Conservation (phyloP, 2,329 filamentous ascomycete species). For the Fusarium pininemorale region DNA sequence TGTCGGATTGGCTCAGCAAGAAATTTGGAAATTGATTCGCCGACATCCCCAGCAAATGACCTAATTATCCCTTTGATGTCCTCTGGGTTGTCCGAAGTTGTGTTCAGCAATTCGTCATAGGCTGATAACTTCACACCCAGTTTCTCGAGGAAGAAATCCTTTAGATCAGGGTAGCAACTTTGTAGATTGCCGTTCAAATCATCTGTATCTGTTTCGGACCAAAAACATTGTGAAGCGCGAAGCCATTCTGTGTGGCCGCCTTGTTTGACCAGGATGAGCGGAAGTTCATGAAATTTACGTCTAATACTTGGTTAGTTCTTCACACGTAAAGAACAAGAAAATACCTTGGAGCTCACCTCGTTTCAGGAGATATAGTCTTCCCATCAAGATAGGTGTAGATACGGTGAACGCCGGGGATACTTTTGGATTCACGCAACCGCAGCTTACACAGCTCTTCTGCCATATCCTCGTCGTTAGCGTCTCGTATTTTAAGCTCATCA, state of each 20-base stretch:
- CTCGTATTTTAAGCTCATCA: no score
- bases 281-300: not conserved
- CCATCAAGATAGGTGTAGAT: conserved; percentile 22
- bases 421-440: not conserved
- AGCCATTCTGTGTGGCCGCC: not conserved
- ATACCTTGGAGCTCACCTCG: not conserved
- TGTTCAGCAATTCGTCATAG: conserved; percentile 14
- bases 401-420: not conserved
- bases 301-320: not conserved
- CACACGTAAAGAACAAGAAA: accelerated
- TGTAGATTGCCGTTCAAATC: not conserved
- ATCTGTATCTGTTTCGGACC: conserved; percentile 13
- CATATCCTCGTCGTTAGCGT: conserved; percentile 7
- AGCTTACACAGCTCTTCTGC: not conserved
- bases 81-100: not conserved
- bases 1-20: not conserved
- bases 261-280: not conserved
- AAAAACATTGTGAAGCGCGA: conserved; percentile 10
- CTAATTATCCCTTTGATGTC: not conserved
- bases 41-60: not conserved
- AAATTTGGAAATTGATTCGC: not conserved
- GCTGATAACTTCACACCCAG: not conserved
- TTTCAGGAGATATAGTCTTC: not conserved
- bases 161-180: not conserved
- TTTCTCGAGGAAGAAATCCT: conserved; percentile 15